Evolutionary conservation across 1,284 basidiomycete species (phyloP).

Genomic region (Malassezia obtusa): DNA sequence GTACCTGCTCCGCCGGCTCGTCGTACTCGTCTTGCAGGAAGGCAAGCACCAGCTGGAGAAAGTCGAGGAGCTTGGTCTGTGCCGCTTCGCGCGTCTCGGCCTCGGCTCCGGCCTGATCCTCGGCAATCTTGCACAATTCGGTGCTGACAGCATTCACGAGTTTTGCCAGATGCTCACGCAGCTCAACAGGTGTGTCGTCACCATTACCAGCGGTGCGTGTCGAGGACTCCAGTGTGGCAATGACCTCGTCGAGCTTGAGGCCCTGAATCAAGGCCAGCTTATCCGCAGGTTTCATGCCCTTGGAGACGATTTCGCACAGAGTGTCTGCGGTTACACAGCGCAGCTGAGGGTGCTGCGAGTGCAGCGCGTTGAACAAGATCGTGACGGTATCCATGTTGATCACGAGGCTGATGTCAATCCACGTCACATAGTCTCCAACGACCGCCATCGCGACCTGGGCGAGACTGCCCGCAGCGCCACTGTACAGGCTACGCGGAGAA

Average conservation of each 20-base stretch:
- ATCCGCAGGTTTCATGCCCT: constrained; percentile 84
- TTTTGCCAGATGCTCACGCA: constrained; percentile 77
- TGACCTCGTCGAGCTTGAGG: constrained; percentile 55
- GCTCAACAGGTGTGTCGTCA: constrained; percentile 61
- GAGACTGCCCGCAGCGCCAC: constrained; percentile 63
- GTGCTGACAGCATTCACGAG: constrained; percentile 72
- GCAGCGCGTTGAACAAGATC: constrained; percentile 70
- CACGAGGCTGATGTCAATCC: constrained; percentile 94
- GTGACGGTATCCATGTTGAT: constrained; percentile 81
- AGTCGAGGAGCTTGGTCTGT: constrained; percentile 58
- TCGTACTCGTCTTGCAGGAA: constrained; percentile 76
- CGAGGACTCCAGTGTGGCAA: constrained; percentile 29
- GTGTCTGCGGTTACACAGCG: constrained; percentile 73
- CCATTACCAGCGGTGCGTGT: constrained; percentile 53
- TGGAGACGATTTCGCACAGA: constrained; percentile 70
- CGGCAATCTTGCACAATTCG: constrained; percentile 70
- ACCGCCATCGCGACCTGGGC: constrained; percentile 82
- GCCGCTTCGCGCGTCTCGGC: constrained; percentile 63
- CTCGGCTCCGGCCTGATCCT: constrained; percentile 56
- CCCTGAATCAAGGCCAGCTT: constrained; percentile 85
- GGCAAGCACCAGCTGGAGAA: constrained; percentile 71
- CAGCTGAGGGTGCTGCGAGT: constrained; percentile 50
- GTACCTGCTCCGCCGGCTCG: constrained; percentile 37
- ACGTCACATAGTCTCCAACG: constrained; percentile 87
- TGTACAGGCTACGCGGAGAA: constrained; percentile 52